Percentiles rank a stretch among this genome's conserved stretches.
Evolutionary conservation across 768 basidiomycete genomes (phyloP).

Genomic region (Cytidiella melzeri): DNA sequence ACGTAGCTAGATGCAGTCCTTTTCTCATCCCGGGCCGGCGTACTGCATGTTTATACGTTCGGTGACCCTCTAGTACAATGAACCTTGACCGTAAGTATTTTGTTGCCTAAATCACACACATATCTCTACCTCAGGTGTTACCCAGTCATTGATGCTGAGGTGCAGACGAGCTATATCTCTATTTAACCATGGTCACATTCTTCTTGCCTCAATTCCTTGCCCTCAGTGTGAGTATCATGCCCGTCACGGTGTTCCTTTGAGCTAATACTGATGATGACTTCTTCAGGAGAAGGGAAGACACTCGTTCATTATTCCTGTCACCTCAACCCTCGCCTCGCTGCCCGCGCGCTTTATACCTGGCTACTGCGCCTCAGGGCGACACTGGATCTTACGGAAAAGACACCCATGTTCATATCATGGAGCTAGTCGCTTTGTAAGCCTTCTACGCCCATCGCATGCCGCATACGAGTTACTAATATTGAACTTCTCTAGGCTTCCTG

Average conservation of each 20-base stretch:
- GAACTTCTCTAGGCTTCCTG: constrained; percentile 38
- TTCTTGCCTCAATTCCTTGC: constrained; percentile 50
- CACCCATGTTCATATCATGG: constrained; percentile 51
- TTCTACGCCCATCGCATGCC: background rate
- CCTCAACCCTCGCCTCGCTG: constrained; percentile 42
- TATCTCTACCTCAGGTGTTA: background rate
- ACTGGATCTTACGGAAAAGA: constrained; percentile 42
- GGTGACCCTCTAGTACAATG: constrained; percentile 32
- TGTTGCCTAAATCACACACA: background rate
- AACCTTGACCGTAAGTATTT: constrained; percentile 33
- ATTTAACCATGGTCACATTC: constrained; percentile 39
- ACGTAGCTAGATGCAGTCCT: constrained; percentile 49
- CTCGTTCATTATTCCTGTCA: constrained; percentile 43
- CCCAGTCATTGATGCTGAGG: constrained; percentile 37
- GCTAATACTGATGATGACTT: background rate
- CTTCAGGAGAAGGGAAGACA: constrained; percentile 40
- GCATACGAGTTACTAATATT: background rate
- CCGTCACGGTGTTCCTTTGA: background rate
- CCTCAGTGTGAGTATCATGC: constrained; percentile 37
- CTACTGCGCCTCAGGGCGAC: constrained; percentile 55
- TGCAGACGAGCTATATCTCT: constrained; percentile 48
- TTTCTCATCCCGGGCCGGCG: constrained; percentile 44
- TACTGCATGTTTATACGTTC: constrained; percentile 45
- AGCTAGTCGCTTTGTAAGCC: constrained; percentile 52
- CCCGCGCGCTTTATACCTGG: constrained; percentile 37